Evolutionary conservation across 371 early-diverging fungal species (phyloP).

Genomic region (Mucor circinelloides): DNA sequence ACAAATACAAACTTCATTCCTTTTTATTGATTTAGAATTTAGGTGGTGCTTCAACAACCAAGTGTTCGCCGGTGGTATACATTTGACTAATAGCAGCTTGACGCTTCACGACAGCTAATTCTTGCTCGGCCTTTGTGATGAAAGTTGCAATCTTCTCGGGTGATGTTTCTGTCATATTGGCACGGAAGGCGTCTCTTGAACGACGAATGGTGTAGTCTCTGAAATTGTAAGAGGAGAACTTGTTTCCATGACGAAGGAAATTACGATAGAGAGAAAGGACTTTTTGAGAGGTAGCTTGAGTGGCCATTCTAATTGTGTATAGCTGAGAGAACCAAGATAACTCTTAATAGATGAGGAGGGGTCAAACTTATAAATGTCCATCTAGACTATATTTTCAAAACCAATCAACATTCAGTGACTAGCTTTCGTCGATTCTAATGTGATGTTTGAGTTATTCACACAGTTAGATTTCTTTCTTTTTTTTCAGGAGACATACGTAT

Average conservation of each 20-base stretch:
- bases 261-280: conserved; percentile 68
- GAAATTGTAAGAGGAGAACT: conserved; percentile 74
- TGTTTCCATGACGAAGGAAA: conserved; percentile 63
- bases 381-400: too few relatives aligned
- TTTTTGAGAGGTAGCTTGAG: conserved; percentile 37
- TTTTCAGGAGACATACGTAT: too few relatives aligned
- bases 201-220: conserved; percentile 72
- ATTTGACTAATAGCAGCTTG: conserved; percentile 68
- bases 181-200: conserved; percentile 68
- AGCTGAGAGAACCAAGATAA: background rate
- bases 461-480: too few relatives aligned
- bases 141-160: conserved; percentile 54
- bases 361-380: background rate
- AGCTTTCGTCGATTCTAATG: too few relatives aligned
- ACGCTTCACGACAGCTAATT: conserved; percentile 66
- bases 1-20: background rate
- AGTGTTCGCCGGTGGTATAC: conserved; percentile 55
- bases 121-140: conserved; percentile 56
- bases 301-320: conserved; percentile 9
- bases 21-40: background rate
- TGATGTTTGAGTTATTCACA: too few relatives aligned
- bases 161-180: conserved; percentile 58
- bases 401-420: too few relatives aligned
- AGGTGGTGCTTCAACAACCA: conserved; percentile 58
- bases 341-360: background rate